Evolutionary conservation across 257 asterid species (phyloP).

Genomic region (Solanum lignicaule): DNA sequence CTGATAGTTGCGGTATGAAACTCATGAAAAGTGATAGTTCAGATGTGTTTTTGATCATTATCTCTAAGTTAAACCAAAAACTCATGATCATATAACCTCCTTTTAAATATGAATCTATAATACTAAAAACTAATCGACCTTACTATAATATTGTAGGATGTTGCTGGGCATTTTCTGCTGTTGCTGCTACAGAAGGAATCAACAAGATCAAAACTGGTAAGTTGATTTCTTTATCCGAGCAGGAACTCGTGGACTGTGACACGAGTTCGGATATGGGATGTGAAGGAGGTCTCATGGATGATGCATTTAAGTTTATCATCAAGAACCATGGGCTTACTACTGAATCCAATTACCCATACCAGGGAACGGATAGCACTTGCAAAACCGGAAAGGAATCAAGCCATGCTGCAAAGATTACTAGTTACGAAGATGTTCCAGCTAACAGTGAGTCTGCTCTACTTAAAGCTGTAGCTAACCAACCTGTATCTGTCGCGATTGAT

Average conservation of each 20-base stretch:
- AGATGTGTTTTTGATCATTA: too few relatives aligned
- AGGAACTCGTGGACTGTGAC: not conserved
- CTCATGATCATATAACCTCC: too few relatives aligned
- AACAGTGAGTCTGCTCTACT: not conserved
- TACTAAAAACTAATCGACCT: not conserved
- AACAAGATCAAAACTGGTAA: not conserved
- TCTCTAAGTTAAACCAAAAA: too few relatives aligned
- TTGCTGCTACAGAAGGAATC: not conserved
- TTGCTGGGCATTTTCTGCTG: not conserved
- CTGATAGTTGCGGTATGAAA: too few relatives aligned
- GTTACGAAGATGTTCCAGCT: not conserved
- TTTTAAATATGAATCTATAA: too few relatives aligned
- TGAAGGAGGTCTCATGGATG: not conserved
- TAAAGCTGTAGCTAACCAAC: not conserved
- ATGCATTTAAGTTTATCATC: not conserved
- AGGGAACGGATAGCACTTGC: not conserved
- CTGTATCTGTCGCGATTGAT: not conserved
- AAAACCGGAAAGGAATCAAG: not conserved
- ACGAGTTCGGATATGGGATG: not conserved
- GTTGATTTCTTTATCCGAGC: not conserved
- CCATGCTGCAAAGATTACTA: not conserved
- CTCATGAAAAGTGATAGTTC: too few relatives aligned
- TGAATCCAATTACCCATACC: not conserved
- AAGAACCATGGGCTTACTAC: not conserved
- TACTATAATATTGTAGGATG: not conserved